A percentile compares a stretch with the other conserved stretches of the same genome.
Conservation (phyloP, 1,139 yeast species). For the Yamadazyma jaroonii region DNA sequence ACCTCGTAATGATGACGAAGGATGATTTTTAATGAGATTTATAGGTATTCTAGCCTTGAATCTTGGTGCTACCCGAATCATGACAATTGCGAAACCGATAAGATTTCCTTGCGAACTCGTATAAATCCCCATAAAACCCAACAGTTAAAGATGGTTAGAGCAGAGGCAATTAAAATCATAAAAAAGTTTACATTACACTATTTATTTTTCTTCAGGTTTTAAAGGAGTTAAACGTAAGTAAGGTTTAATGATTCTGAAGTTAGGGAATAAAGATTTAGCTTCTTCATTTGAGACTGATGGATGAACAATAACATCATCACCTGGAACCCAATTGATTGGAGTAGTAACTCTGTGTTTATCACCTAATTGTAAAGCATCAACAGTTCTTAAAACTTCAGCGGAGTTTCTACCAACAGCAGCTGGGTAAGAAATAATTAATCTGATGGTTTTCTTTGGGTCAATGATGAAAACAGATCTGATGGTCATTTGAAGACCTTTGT, state of each 20-base stretch:
- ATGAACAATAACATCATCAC: conserved; percentile 87
- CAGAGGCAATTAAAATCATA: background rate
- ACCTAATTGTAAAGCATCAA: conserved; percentile 80
- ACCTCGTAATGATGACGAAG: too few relatives aligned
- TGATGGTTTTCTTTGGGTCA: conserved; percentile 82
- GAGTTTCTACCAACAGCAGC: conserved; percentile 92
- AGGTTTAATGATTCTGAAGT: conserved; percentile 74
- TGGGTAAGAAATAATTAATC: conserved; percentile 82
- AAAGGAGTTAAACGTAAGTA: conserved; percentile 52
- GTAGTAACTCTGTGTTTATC: conserved; percentile 82
- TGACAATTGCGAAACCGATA: too few relatives aligned
- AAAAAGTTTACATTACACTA: background rate
- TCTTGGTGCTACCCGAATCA: too few relatives aligned
- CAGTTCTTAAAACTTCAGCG: conserved; percentile 79
- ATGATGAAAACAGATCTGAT: conserved; percentile 86
- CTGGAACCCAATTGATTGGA: conserved; percentile 72
- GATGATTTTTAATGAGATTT: too few relatives aligned
- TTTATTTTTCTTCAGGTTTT: conserved; percentile 15
- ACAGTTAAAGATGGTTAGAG: background rate
- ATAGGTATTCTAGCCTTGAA: too few relatives aligned
- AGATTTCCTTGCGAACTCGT: too few relatives aligned
- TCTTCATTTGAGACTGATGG: conserved; percentile 78
- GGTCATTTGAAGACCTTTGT: conserved; percentile 61
- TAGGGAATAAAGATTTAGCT: conserved; percentile 71
- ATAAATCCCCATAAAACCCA: too few relatives aligned